Conservation (phyloP, 163 green algal species). For the Coccomyxa subellipsoidea region DNA sequence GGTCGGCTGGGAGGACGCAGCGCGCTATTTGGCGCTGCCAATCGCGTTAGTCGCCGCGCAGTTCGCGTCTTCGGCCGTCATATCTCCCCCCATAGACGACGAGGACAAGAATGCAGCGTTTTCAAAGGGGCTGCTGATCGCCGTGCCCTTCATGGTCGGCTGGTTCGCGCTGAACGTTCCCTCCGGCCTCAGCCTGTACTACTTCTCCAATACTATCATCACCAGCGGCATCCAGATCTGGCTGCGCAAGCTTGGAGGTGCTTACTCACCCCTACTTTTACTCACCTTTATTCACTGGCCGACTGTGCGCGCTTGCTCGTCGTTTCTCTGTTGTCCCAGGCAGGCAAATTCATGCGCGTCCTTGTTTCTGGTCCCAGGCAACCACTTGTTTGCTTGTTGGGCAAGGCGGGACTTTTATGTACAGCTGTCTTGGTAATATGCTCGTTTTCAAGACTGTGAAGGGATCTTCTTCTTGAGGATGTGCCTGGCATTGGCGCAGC, state of each 20-base stretch:
- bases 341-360: too few relatives aligned
- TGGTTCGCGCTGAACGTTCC: slow-evolving; percentile 90
- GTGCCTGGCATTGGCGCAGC: too few relatives aligned
- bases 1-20: slow-evolving; percentile 76
- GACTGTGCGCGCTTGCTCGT: too few relatives aligned
- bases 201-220: slow-evolving; percentile 83
- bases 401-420: background rate
- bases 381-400: background rate
- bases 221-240: slow-evolving; percentile 61
- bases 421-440: background rate
- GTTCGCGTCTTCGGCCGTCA: slow-evolving; percentile 69
- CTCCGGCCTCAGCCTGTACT: slow-evolving; percentile 85
- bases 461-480: too few relatives aligned
- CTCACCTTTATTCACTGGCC: too few relatives aligned
- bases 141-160: slow-evolving; percentile 85
- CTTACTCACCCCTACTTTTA: background rate
- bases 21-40: slow-evolving; percentile 77
- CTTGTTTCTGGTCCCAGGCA: too few relatives aligned
- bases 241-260: slow-evolving; percentile 59
- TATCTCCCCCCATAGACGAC: slow-evolving; percentile 50
- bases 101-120: background rate
- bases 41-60: slow-evolving; percentile 66
- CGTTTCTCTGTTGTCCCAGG: too few relatives aligned
- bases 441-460: too few relatives aligned
- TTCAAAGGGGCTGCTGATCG: slow-evolving; percentile 31